Evolutionary conservation across 208 protist species (phyloP).

Genomic region (Plasmodiophora brassicae): DNA sequence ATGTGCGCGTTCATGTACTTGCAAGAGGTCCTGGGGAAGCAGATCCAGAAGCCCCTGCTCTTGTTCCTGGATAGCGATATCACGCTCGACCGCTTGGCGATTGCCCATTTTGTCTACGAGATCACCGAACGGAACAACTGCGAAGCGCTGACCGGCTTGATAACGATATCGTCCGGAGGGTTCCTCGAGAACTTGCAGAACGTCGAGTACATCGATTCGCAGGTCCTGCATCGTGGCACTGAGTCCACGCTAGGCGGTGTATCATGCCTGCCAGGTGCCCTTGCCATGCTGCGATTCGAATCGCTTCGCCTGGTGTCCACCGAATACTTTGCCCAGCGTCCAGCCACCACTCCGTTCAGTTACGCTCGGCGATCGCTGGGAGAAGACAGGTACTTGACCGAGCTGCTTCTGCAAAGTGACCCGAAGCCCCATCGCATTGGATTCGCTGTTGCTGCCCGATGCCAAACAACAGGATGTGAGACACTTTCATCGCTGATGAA

Average conservation of each 20-base stretch:
- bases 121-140: neutral
- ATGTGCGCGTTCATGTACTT: slow-evolving; percentile 20
- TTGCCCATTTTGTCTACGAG: neutral
- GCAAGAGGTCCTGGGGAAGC: neutral
- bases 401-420: slow-evolving; percentile 11
- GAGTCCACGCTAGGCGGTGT: neutral
- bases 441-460: neutral
- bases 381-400: neutral
- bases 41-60: neutral
- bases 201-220: slow-evolving; percentile 26
- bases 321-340: neutral
- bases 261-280: neutral
- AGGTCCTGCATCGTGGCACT: neutral
- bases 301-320: neutral
- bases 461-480: neutral
- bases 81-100: neutral
- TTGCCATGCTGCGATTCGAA: slow-evolving; percentile 23
- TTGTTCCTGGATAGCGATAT: slow-evolving; percentile 13
- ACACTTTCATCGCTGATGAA: neutral
- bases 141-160: slow-evolving; percentile 13
- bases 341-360: neutral
- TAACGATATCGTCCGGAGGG: neutral
- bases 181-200: neutral
- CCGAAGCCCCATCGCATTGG: neutral
- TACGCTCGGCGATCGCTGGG: neutral